Percentiles rank a stretch among this genome's conserved stretches.
phyloP scores from a whole-genome alignment of 371 early-diverging fungal species.

The Lichtheimia hyalospora region DNA sequence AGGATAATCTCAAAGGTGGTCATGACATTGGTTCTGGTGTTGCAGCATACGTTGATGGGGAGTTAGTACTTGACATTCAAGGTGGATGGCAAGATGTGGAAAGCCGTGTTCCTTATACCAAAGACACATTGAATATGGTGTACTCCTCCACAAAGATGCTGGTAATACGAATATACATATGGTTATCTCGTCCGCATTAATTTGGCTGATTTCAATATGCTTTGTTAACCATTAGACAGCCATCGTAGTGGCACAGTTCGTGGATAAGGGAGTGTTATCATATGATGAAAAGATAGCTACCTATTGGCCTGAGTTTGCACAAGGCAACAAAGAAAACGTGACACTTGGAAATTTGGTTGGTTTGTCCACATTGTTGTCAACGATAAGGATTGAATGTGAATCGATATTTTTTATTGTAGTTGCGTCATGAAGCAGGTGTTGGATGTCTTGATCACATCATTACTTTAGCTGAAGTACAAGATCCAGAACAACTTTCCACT shows the following conservation, averaged over 20 bases:
- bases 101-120: constrained; percentile 39
- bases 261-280: constrained; percentile 55
- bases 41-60: constrained; percentile 55
- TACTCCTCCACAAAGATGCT: constrained; percentile 67
- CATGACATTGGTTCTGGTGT: constrained; percentile 56
- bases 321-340: constrained; percentile 72
- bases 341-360: constrained; percentile 53
- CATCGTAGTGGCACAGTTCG: constrained; percentile 62
- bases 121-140: constrained; percentile 62
- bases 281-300: constrained; percentile 54
- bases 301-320: constrained; percentile 81
- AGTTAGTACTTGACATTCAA: constrained; percentile 59
- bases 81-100: constrained; percentile 63
- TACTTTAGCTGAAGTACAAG: constrained; percentile 20
- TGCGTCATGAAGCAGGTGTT: constrained; percentile 70
- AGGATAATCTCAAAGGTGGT: constrained; percentile 24
- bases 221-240: constrained; percentile 19
- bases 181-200: not conserved
- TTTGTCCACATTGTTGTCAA: not conserved
- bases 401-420: too few species aligned
- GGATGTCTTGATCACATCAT: constrained; percentile 51
- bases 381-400: not conserved
- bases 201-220: not conserved
- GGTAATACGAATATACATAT: constrained; percentile 19
- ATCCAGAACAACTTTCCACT: constrained; percentile 31